Percentiles rank a stretch among this genome's conserved stretches.
Conservation (phyloP, 1,284 basidiomycete genomes). For the Sutorius eximius region DNA sequence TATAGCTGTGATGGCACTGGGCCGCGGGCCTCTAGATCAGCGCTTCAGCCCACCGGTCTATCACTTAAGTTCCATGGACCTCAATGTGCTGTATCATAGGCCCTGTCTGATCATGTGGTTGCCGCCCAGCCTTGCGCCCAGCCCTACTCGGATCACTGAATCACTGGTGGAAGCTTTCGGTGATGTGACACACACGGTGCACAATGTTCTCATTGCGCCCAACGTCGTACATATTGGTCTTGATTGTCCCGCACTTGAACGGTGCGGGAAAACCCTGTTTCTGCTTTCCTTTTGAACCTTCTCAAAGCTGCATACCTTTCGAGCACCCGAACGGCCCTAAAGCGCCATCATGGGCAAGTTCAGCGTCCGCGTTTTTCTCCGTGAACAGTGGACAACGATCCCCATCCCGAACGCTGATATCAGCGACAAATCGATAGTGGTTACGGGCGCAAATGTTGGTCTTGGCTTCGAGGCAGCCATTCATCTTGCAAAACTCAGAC, state of each 20-base stretch:
- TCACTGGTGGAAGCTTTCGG: not conserved
- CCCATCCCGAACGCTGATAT: conserved; percentile 29
- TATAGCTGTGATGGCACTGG: not conserved
- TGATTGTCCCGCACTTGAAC: not conserved
- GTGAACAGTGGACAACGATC: conserved; percentile 27
- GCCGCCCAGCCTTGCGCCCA: not conserved
- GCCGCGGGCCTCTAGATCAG: not conserved
- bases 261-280: not conserved
- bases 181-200: not conserved
- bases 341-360: conserved; percentile 23
- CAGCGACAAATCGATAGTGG: conserved; percentile 30
- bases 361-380: conserved; percentile 15
- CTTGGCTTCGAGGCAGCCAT: conserved; percentile 36
- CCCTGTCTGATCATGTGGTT: not conserved
- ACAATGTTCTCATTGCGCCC: not conserved
- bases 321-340: not conserved
- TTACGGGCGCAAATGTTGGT: conserved; percentile 37
- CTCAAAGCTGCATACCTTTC: not conserved
- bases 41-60: too few relatives aligned
- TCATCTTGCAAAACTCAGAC: conserved; percentile 29
- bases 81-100: too few relatives aligned
- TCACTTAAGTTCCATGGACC: not conserved
- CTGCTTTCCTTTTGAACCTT: not conserved
- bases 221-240: not conserved
- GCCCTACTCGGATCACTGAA: not conserved